phyloP scores from a whole-genome alignment of 257 asterid species.

The Pogostemon cablin region DNA sequence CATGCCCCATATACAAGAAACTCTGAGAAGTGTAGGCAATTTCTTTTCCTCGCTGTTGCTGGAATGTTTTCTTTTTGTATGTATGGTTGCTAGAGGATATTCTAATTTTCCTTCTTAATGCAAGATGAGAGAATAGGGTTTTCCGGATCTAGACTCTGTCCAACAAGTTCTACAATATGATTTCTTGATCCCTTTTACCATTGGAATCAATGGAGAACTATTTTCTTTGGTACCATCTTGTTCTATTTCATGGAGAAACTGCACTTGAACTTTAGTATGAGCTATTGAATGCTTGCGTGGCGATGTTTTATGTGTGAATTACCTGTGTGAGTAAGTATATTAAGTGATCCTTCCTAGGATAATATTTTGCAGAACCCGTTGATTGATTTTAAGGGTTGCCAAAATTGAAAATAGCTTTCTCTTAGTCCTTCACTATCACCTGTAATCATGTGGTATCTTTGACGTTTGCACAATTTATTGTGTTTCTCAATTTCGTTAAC shows the following conservation, averaged over 20 bases:
- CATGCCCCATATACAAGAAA: neutral
- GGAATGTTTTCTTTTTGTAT: neutral
- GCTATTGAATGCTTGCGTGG: neutral
- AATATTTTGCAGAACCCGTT: neutral
- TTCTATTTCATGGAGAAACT: conserved; percentile 4
- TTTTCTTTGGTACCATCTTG: neutral
- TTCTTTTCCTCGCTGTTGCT: neutral
- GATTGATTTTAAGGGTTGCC: neutral
- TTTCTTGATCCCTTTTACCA: conserved; percentile 3
- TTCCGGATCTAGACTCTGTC: conserved; percentile 9
- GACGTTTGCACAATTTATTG: neutral
- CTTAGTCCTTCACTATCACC: neutral
- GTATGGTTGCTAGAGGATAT: neutral
- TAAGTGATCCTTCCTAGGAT: neutral
- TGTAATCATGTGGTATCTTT: neutral
- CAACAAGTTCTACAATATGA: neutral
- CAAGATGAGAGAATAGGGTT: neutral
- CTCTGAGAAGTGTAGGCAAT: neutral
- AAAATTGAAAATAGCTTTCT: neutral
- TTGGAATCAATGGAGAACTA: conserved; percentile 2
- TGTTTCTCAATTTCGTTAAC: neutral
- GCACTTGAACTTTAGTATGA: neutral
- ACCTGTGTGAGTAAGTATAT: neutral
- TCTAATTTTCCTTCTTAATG: conserved; percentile 7
- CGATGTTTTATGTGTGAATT: conserved; percentile 4